Evolutionary conservation across 1,284 basidiomycete species (phyloP), one percentile per base, ranked within the genome.

Genomic region (Lentinus polychrous): DNA sequence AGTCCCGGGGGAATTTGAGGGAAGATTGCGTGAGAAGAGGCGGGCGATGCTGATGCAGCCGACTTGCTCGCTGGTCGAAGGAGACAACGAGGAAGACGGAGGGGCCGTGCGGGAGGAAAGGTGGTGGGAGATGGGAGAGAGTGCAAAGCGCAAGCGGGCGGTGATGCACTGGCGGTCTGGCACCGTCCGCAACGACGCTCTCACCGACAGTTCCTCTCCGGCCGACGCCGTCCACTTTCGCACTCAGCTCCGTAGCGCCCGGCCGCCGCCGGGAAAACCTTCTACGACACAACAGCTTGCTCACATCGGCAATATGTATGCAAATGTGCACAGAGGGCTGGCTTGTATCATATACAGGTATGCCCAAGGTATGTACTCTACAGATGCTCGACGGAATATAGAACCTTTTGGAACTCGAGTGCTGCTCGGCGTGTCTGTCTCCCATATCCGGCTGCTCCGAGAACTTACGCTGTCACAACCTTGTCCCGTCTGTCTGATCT

Each of bases 111-210:
- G 44, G 34, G 38, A 20, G 48, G 20, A 36, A 32, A 35, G 36
- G 38, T 34, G 42, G 31, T 37, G 37, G 23, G 35, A 46, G 45
- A 40, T 24, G 35, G 27, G 37, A 23, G 31, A 17, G 20, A 31
- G 10, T 15, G 15, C 35, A 37, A 37, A 18, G 35, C 8, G 33
- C 8, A n/a, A 34, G 33, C 33, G 33, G n/a, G 33, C 33, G 10
- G n/a, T 10, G 33, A 34, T 34, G 33, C 33, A 34, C 33, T 34
- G 35, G 35, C 35, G 17, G 24, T 5, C 32, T 20, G 45, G 27
- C 39, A 37, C 49, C 23, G 31, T 36, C 45, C 18, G 36, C 38
- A 39, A 20, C 39, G 45, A 43, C 45, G 15, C 48, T 43, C 42
- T 31, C 43, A 15, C 33, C 43, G 17, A 36, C 42, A 23, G 40